These are phyloP conservation scores for Aspergillus panamensis DNA, from an alignment of 495 filamentous ascomycete genomes.

Conservation along the genomic window DNA sequence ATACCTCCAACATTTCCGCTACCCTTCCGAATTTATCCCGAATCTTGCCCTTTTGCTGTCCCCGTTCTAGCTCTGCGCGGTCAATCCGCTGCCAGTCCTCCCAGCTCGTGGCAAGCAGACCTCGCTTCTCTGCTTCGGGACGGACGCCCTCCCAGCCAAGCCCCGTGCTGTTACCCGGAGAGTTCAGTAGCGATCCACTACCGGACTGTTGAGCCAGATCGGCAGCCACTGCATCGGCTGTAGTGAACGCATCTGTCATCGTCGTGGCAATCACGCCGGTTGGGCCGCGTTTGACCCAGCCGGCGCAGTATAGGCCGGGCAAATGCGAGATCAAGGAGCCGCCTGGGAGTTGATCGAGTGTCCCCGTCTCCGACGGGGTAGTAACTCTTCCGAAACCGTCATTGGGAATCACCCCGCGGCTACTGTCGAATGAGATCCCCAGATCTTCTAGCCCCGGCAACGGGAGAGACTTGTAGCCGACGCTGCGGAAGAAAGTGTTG, in stretches of 20 bases:
- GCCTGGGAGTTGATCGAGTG: constrained; percentile 29
- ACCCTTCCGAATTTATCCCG: constrained; percentile 80
- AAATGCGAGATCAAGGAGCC: constrained; percentile 47
- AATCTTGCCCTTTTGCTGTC: constrained; percentile 64
- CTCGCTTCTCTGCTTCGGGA: constrained; percentile 47
- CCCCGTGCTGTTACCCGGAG: constrained; percentile 38
- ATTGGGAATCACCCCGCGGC: constrained; percentile 75
- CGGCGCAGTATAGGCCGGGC: constrained; percentile 86
- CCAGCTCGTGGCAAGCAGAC: constrained; percentile 61
- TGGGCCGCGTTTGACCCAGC: constrained; percentile 94
- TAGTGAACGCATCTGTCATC: constrained; percentile 91
- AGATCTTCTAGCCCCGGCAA: constrained; percentile 73
- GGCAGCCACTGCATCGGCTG: constrained; percentile 71
- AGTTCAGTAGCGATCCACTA: constrained; percentile 45
- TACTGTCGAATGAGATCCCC: constrained; percentile 72
- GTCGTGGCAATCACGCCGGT: constrained; percentile 95
- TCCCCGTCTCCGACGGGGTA: constrained; percentile 21
- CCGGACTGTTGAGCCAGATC: constrained; percentile 55
- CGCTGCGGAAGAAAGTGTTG: constrained; percentile 77
- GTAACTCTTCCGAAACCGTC: constrained; percentile 76
- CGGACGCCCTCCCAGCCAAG: constrained; percentile 76
- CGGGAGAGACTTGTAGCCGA: constrained; percentile 82
- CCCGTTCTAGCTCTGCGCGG: constrained; percentile 64
- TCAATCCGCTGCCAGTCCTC: constrained; percentile 85
- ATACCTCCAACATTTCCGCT: constrained; percentile 72